Base-by-base conservation (phyloP, 306 rosid genomes). In the Vicia faba region DNA sequence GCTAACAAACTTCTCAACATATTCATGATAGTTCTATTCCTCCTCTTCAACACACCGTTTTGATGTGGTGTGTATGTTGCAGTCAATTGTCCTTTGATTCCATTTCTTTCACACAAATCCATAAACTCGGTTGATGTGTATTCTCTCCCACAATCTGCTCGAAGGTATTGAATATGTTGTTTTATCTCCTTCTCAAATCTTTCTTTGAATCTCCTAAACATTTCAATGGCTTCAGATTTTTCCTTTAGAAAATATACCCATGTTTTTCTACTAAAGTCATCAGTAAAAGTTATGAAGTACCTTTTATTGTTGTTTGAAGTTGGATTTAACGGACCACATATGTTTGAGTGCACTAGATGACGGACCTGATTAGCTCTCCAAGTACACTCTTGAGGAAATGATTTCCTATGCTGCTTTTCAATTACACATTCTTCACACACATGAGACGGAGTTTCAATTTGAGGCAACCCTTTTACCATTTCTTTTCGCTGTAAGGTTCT, bases 181-280 rank as follows among this genome's bases (percentile, higher is more conserved):
- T 16, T 48, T 48, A 26, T 48, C 54, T 48, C 54, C 11, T 48
- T 48, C 5, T 48, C 26, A 16, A 48, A 25, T 48, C 23, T 15
- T 48, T 10, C 54, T 48, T 48, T 48, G 26, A 48, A 48, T 48
- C 54, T 16, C 54, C 54, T 48, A 48, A 48, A 48, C 54, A 48
- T 8, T 14, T 48, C 54, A 48, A 48, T 48, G 2, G 26, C 54
- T 48, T 48, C 11, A 15, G 12, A 16, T 16, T 16, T 49, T 8
- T 43, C 48, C 8, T 49, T 49, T 49, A 49, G 26, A 5, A 46
- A 46, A 7, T 44, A n/a, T n/a, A n/a, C n/a, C n/a, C n/a, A n/a
- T n/a, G n/a, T n/a, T n/a, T n/a, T n/a, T n/a, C n/a, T n/a, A n/a
- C n/a, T n/a, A n/a, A n/a, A n/a, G n/a, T n/a, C n/a, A n/a, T n/a